phyloP scores from a whole-genome alignment of 2,329 filamentous ascomycete genomes.

The Botrytis squamosa region DNA sequence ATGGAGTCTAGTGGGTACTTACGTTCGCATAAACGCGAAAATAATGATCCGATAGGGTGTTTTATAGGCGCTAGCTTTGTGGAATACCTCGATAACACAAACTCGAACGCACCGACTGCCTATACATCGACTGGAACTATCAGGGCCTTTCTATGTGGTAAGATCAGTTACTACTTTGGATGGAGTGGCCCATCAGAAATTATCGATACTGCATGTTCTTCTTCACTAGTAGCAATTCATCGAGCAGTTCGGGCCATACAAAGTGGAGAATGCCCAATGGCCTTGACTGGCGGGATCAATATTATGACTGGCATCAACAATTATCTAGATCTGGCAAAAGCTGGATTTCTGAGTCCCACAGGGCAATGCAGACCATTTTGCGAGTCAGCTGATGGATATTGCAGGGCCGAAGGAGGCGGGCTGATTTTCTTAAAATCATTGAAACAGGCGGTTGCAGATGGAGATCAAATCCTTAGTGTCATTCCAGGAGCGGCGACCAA shows the following conservation, averaged over 20 bases:
- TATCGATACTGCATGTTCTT: constrained; percentile 44
- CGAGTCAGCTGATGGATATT: constrained; percentile 53
- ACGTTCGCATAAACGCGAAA: not conserved
- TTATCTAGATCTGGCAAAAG: constrained; percentile 12
- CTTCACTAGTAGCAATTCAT: constrained; percentile 41
- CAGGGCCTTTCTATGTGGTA: constrained; percentile 41
- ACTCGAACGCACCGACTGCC: constrained; percentile 15
- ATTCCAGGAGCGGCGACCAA: constrained; percentile 53
- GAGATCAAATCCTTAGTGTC: constrained; percentile 56
- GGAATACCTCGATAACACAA: constrained; percentile 24
- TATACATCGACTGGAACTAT: constrained; percentile 37
- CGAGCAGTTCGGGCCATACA: constrained; percentile 32
- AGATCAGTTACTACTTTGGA: constrained; percentile 45
- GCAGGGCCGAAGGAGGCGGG: constrained; percentile 50
- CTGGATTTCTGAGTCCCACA: constrained; percentile 16
- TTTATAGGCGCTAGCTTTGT: constrained; percentile 21
- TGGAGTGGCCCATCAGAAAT: constrained; percentile 41
- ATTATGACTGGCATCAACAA: constrained; percentile 14
- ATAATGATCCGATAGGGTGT: constrained; percentile 22
- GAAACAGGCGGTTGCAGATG: constrained; percentile 29
- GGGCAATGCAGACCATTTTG: constrained; percentile 42
- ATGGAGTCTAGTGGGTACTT: constrained; percentile 22
- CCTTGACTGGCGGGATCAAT: constrained; percentile 17
- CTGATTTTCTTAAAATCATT: constrained; percentile 48
- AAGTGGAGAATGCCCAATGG: constrained; percentile 19